Percentiles rank a stretch among this genome's conserved stretches.
Evolutionary conservation across 2,329 filamentous ascomycete species (phyloP).

Genomic region (Xylaria digitata): DNA sequence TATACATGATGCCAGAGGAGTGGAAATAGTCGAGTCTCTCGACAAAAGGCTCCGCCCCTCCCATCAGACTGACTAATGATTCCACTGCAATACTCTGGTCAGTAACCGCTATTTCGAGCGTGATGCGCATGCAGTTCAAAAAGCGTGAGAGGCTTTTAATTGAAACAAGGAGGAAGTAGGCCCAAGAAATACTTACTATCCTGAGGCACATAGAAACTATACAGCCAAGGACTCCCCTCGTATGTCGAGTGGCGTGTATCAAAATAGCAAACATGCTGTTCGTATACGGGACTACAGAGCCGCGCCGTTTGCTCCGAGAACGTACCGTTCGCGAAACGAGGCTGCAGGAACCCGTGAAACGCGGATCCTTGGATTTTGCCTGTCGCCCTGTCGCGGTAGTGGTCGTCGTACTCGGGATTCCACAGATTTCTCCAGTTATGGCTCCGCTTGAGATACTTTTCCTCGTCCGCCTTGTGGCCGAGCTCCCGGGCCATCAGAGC

Average conservation of each 20-base stretch:
- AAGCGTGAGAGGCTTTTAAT: neutral
- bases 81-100: constrained; percentile 37
- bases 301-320: constrained; percentile 76
- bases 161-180: too few relatives aligned
- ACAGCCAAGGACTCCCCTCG: constrained; percentile 73
- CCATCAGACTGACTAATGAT: constrained; percentile 58
- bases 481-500: constrained; percentile 70
- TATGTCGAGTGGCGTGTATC: constrained; percentile 58
- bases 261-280: constrained; percentile 61
- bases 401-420: constrained; percentile 57
- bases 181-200: constrained; percentile 45
- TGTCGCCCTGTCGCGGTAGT: constrained; percentile 41
- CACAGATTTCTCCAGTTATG: constrained; percentile 78
- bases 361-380: constrained; percentile 50
- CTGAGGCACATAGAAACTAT: constrained; percentile 70
- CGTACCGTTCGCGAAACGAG: constrained; percentile 72
- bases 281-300: constrained; percentile 65
- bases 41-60: constrained; percentile 67
- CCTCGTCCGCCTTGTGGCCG: constrained; percentile 63
- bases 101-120: neutral
- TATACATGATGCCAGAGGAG: constrained; percentile 72
- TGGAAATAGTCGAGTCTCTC: constrained; percentile 74
- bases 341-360: constrained; percentile 78
- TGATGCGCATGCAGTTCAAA: too few relatives aligned
- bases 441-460: constrained; percentile 71